Conservation (phyloP, 805 yeast genomes). For the Starmerella vitae region DNA sequence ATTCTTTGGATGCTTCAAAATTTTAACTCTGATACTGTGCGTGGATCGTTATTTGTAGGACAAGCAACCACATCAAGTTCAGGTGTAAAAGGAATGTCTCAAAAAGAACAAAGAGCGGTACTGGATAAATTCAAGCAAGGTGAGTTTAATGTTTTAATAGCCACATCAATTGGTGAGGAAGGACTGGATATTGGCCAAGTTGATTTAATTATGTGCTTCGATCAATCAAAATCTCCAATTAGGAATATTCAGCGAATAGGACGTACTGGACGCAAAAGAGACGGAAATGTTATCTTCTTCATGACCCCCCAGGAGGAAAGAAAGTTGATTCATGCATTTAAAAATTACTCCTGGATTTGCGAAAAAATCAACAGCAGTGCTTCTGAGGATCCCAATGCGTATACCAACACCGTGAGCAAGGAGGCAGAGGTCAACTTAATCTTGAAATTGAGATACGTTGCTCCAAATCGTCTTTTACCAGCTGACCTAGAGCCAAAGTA, state of each 20-base stretch:
- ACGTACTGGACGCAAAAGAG: constrained; percentile 89
- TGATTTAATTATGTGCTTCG: constrained; percentile 83
- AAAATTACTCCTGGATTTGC: constrained; percentile 68
- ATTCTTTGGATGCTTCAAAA: constrained; percentile 46
- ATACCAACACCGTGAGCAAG: background rate
- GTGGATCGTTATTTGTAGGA: constrained; percentile 84
- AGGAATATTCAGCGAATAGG: constrained; percentile 95
- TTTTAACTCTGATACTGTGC: constrained; percentile 28
- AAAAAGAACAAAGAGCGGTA: constrained; percentile 69
- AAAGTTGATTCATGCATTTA: constrained; percentile 76
- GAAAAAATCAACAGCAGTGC: constrained; percentile 34
- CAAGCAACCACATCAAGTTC: constrained; percentile 41
- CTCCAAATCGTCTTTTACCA: constrained; percentile 61
- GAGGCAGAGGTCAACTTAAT: constrained; percentile 28
- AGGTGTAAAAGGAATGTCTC: constrained; percentile 66
- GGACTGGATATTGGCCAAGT: constrained; percentile 98
- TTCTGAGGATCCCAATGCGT: background rate
- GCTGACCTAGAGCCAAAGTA: constrained; percentile 40
- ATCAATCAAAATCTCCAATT: constrained; percentile 85
- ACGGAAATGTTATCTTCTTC: constrained; percentile 65
- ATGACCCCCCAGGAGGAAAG: constrained; percentile 63
- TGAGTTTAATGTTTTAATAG: constrained; percentile 65
- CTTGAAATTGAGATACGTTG: constrained; percentile 32
- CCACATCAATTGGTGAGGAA: constrained; percentile 97
- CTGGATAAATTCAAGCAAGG: constrained; percentile 64